Percentiles rank a stretch among this genome's conserved stretches.
phyloP scores from a whole-genome alignment of 306 rosid species.

The Trifolium subterraneum region DNA sequence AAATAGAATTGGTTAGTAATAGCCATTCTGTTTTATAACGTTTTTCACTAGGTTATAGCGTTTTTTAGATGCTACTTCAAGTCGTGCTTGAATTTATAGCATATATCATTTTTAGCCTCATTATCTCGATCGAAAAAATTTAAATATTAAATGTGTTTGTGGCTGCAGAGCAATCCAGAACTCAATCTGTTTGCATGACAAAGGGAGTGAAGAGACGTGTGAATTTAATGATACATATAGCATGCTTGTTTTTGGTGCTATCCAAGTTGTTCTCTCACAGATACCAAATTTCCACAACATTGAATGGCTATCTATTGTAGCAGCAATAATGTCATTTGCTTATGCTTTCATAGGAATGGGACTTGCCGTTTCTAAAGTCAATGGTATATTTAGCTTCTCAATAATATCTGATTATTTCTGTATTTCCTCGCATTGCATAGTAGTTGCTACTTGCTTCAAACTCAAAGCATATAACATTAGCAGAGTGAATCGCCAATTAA shows the following conservation, averaged over 20 bases:
- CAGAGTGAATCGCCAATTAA: not conserved
- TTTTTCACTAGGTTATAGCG: not conserved
- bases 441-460: not conserved
- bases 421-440: constrained; percentile 2
- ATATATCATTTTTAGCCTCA: no score
- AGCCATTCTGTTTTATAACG: not conserved
- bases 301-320: constrained; percentile 73
- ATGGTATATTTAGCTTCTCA: constrained; percentile 44
- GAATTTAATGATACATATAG: constrained; percentile 41
- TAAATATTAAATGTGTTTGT: constrained; percentile 20
- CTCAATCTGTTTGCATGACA: constrained; percentile 48
- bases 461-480: not conserved
- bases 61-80: not conserved
- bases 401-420: not conserved
- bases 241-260: constrained; percentile 65
- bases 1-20: not conserved
- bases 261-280: constrained; percentile 75
- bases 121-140: no score
- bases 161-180: constrained; percentile 57
- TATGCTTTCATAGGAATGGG: constrained; percentile 74
- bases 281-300: constrained; percentile 74
- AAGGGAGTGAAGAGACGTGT: constrained; percentile 49
- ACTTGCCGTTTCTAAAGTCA: constrained; percentile 49
- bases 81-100: not conserved
- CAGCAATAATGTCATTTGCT: constrained; percentile 77